Percentiles rank a stretch among this genome's conserved stretches.
Conservation (phyloP, 257 asterid species). For the Nicotiana sylvestris region DNA sequence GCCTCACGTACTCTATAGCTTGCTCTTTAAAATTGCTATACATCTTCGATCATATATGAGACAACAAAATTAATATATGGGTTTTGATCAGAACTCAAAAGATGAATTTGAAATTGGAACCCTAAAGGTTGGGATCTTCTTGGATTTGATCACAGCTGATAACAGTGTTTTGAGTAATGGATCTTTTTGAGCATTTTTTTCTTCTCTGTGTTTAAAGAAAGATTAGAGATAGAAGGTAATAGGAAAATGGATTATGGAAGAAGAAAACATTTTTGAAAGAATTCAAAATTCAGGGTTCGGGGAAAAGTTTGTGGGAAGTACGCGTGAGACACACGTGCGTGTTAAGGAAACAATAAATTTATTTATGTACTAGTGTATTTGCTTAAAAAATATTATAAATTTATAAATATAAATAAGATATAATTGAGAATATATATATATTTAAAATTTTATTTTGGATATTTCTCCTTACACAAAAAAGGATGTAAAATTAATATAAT, state of each 20-base stretch:
- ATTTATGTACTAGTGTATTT: no score
- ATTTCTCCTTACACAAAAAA: no score
- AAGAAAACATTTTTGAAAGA: not conserved
- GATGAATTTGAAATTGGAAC: not conserved
- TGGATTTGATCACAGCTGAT: not conserved
- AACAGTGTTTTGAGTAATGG: not conserved
- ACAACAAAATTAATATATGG: not conserved
- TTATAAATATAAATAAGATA: no score
- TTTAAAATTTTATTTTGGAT: no score
- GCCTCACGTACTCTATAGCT: slow-evolving; percentile 90
- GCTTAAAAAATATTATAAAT: no score
- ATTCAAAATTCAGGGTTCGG: not conserved
- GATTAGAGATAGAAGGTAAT: not conserved
- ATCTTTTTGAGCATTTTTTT: not conserved
- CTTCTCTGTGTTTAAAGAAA: not conserved
- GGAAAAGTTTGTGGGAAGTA: not conserved
- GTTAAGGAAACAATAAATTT: no score
- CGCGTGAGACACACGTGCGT: not conserved
- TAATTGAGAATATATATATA: no score
- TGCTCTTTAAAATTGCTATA: slow-evolving; percentile 98
- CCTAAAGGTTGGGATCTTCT: not conserved
- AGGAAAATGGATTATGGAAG: not conserved
- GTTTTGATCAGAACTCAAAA: not conserved
- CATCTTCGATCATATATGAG: slow-evolving; percentile 31
- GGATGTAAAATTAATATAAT: no score